Evolutionary conservation across 2,329 filamentous ascomycete genomes (phyloP).

Genomic region (Penicillium italicum): DNA sequence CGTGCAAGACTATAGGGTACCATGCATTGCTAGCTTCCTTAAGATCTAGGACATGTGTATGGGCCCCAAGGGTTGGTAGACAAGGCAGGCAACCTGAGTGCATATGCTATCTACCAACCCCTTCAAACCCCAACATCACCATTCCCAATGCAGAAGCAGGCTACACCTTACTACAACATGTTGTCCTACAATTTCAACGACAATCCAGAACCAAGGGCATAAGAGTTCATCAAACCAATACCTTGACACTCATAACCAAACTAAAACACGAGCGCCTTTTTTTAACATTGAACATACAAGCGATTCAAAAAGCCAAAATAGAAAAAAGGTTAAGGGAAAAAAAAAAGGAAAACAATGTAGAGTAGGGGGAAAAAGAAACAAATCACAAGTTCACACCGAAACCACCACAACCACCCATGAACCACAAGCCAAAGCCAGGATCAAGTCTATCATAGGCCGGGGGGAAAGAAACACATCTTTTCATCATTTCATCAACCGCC

Average conservation of each 20-base stretch:
- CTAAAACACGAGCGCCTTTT: not conserved
- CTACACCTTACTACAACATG: not conserved
- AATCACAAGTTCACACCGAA: not conserved
- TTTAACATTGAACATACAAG: conserved; percentile 2
- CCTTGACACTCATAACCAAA: conserved; percentile 11
- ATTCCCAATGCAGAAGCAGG: conserved; percentile 23
- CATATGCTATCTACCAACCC: too few species aligned
- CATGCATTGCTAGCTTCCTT: not conserved
- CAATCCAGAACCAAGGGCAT: not conserved
- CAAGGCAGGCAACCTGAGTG: not conserved
- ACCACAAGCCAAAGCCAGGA: not conserved
- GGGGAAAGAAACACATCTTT: not conserved
- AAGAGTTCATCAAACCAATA: not conserved
- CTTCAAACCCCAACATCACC: conserved; percentile 1
- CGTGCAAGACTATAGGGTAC: not conserved
- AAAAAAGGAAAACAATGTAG: not conserved
- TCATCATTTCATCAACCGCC: not conserved
- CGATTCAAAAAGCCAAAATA: not conserved
- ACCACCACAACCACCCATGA: not conserved
- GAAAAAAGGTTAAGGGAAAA: not conserved
- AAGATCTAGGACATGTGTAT: not conserved
- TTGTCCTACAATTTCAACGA: not conserved
- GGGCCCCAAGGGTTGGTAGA: not conserved
- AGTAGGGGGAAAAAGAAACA: not conserved
- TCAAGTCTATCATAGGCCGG: not conserved